Base-by-base conservation (phyloP, 2,329 filamentous ascomycete species). In the Pseudogymnoascus sp. region DNA sequence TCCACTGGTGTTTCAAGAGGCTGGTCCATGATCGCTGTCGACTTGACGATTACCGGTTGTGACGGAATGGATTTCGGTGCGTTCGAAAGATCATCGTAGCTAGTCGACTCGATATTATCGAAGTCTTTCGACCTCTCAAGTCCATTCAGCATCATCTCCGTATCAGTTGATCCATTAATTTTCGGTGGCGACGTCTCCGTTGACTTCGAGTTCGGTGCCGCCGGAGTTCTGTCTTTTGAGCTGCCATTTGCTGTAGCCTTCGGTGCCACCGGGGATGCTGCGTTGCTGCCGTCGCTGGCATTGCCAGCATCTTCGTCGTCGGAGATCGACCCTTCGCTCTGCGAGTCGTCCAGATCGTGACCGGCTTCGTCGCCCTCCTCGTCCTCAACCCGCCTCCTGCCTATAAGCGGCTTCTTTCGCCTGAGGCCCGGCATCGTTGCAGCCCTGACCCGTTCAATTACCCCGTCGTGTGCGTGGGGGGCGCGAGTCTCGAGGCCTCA, bases 331-430 rank as follows among this genome's bases (percentile, higher is more conserved):
- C 83, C 85, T 64, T 88, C 86, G 66, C 82, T 86, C 68, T 86
- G 74, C 60, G 86, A 88, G 72, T 88, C 86, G 68, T 88, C 76
- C 61, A 78, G 76, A 64, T 84, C 83, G 60, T 75, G 78, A 64
- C 79, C 81, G 67, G 78, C 82, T 67, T 89, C 87, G 67, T 89
- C 88, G 69, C 89, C 88, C 68, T 82, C 87, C 72, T 90, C 87
- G 70, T 90, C 87, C 74, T 87, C 86, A 67, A 86, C 81, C 69
- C 87, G 84, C 73, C 88, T 85, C 71, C 87, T 84, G 69, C 84
- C 84, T 72, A 85, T 85, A 74, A 88, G 83, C 69, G 85, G 75
- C 76, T 86, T 87, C 77, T 83, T 87, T 75, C 85, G 33, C 58
- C 58, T 60, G 14, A 31, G 58, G 58, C 58, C 58, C 33, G 58